Evolutionary conservation across 1,284 basidiomycete species (phyloP), one percentile per base, ranked within the genome.

Genomic region (Coriolopsis trogii): DNA sequence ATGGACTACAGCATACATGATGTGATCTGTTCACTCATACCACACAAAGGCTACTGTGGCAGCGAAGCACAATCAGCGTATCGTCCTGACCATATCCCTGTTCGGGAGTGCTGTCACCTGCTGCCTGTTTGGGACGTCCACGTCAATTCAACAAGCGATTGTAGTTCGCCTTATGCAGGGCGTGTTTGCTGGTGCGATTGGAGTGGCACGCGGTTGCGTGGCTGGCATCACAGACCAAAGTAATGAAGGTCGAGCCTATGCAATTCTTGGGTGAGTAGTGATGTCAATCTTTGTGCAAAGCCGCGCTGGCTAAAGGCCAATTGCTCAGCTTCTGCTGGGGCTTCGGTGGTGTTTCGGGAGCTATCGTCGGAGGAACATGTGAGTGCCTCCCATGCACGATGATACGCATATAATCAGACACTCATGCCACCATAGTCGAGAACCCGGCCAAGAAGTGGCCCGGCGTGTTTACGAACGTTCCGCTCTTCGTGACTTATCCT

Each of bases 181-280:
- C 23, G 82, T 98, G 37, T 99, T 98, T 67, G 95, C 92, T 9
- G 96, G 96, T 15, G 91, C 93, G 13, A 90, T 97, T 29, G 95
- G 94, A 25, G 95, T 97, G 16, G 93, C 93, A 36, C 82, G 95
- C 61, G 93, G 94, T 18, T 91, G 89, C 6, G 87, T 99, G 37
- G 77, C 92, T 20, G 89, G 90, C 55, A 81, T 99, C 51, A 96
- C 96, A 0, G 93, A 96, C 70, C 72, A 83, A 33, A 92, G 85
- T 49, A 98, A 98, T 69, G 95, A 97, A 70, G 92, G 91, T 29
- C 82, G 93, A 59, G 95, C 95, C 13, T 97, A 97, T 67, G 93
- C 93, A 41, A 91, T 95, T 59, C 79, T 98, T 46, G 95, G 94
- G 87, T 88, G 63, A 63, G 70, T 55, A n/a, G n/a, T n/a, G n/a